Conservation (phyloP, 441 rosid species). For the Pelargonium australe region DNA sequence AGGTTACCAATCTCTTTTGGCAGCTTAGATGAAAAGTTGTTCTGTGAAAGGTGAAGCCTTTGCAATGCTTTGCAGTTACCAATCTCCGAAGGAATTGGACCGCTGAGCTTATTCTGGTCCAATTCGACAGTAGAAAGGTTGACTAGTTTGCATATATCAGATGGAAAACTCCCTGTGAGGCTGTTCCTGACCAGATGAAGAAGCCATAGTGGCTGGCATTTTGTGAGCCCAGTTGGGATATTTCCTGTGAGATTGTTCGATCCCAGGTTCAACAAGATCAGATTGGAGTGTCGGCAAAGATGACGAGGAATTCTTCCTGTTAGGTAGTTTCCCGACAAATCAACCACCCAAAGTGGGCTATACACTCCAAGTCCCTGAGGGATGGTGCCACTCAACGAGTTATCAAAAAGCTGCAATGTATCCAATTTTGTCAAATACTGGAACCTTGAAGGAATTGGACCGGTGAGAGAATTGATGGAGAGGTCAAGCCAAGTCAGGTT, state of each 20-base stretch:
- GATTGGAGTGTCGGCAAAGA: conserved; percentile 55
- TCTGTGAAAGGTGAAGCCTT: conserved; percentile 78
- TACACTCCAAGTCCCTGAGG: conserved; percentile 68
- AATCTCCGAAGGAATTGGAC: conserved; percentile 64
- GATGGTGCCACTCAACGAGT: conserved; percentile 57
- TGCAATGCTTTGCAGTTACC: conserved; percentile 69
- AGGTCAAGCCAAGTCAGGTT: conserved; percentile 79
- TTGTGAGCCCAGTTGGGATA: conserved; percentile 60
- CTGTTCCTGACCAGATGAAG: conserved; percentile 67
- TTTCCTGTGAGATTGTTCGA: conserved; percentile 60
- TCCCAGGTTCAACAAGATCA: conserved; percentile 66
- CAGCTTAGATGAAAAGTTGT: conserved; percentile 52
- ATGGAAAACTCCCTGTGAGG: conserved; percentile 78
- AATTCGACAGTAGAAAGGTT: conserved; percentile 81
- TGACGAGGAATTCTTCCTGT: conserved; percentile 76
- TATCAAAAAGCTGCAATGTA: conserved; percentile 78
- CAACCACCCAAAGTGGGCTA: conserved; percentile 81
- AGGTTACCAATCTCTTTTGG: conserved; percentile 75
- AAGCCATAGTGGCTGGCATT: conserved; percentile 57
- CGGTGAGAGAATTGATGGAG: conserved; percentile 71
- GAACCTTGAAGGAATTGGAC: conserved; percentile 70
- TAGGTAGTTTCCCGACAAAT: conserved; percentile 63
- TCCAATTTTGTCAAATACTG: conserved; percentile 57
- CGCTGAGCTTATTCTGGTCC: conserved; percentile 72
- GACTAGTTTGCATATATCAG: conserved; percentile 66